These are phyloP conservation scores for Bretziella fagacearum DNA, from an alignment of 2,329 filamentous ascomycete species.

Conservation along the genomic window DNA sequence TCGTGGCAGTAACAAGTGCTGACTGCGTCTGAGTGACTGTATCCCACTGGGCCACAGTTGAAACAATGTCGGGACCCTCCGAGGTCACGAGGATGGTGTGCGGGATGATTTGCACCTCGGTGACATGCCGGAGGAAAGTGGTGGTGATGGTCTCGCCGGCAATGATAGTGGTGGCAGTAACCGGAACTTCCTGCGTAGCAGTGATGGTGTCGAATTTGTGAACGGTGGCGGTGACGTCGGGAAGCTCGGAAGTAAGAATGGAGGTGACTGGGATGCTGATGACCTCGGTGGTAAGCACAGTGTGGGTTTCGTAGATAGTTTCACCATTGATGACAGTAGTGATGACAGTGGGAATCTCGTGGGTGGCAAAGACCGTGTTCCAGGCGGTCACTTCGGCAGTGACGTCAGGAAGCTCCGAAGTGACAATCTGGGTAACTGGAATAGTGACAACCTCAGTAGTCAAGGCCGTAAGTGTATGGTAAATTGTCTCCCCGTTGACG, in stretches of 20 bases:
- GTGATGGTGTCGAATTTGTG: neutral
- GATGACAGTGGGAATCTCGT: neutral
- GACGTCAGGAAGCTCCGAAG: conserved; percentile 8
- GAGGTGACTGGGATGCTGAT: neutral
- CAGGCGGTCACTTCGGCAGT: neutral
- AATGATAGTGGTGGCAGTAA: neutral
- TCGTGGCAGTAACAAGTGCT: neutral
- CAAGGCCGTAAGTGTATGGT: conserved; percentile 2
- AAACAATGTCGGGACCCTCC: neutral
- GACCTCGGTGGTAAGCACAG: conserved; percentile 3
- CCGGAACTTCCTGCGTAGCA: neutral
- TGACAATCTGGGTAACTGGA: neutral
- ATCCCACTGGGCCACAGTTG: neutral
- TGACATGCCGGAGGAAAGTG: neutral
- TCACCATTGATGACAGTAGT: conserved; percentile 9
- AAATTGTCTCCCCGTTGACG: conserved; percentile 9
- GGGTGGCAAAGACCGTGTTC: neutral
- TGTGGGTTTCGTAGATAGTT: conserved; percentile 3
- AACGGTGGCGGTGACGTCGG: neutral
- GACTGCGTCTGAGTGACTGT: conserved; percentile 1
- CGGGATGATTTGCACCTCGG: neutral
- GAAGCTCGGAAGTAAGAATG: neutral
- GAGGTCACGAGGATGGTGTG: conserved; percentile 6
- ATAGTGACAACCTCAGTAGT: conserved; percentile 2
- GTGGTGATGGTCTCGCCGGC: conserved; percentile 6